Conservation (phyloP, 139 green algal species). For the Tetraselmis striata region DNA sequence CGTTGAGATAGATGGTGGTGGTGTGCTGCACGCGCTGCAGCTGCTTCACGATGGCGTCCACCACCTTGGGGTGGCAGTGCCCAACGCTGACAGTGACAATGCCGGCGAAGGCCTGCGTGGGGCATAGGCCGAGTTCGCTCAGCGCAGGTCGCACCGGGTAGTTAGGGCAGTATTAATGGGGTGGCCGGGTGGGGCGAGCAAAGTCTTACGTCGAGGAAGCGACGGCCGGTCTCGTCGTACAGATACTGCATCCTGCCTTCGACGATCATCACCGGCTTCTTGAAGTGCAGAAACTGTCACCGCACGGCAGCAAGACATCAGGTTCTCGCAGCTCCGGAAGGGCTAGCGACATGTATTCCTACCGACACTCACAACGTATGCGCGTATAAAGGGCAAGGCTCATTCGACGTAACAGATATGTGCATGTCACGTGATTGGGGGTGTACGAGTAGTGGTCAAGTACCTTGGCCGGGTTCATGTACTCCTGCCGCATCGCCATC, state of each 20-base stretch:
- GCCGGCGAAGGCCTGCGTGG: conserved; percentile 81
- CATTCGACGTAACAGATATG: too few relatives aligned
- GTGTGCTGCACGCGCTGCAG: conserved; percentile 68
- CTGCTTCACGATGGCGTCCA: conserved; percentile 54
- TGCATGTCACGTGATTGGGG: too few relatives aligned
- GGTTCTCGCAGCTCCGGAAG: too few relatives aligned
- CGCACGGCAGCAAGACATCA: too few relatives aligned
- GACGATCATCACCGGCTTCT: conserved; percentile 87
- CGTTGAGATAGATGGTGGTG: conserved; percentile 83
- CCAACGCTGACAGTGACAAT: conserved; percentile 94
- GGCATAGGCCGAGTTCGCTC: too few relatives aligned
- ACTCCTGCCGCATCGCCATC: conserved; percentile 58
- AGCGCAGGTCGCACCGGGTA: too few relatives aligned
- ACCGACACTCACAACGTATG: too few relatives aligned
- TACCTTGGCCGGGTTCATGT: conserved; percentile 73
- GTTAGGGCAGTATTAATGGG: too few relatives aligned
- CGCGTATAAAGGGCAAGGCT: too few relatives aligned
- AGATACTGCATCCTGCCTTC: conserved; percentile 97
- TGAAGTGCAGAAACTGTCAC: conserved; percentile 72
- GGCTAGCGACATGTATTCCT: too few relatives aligned
- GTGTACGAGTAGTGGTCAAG: too few relatives aligned
- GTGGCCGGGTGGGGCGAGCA: too few relatives aligned
- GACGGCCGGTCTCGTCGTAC: conserved; percentile 82
- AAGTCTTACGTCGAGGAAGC: conserved; percentile 90
- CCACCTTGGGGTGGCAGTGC: conserved; percentile 73